phyloP scores from a whole-genome alignment of 1,139 yeast genomes.

The Blastobotrys elegans region DNA sequence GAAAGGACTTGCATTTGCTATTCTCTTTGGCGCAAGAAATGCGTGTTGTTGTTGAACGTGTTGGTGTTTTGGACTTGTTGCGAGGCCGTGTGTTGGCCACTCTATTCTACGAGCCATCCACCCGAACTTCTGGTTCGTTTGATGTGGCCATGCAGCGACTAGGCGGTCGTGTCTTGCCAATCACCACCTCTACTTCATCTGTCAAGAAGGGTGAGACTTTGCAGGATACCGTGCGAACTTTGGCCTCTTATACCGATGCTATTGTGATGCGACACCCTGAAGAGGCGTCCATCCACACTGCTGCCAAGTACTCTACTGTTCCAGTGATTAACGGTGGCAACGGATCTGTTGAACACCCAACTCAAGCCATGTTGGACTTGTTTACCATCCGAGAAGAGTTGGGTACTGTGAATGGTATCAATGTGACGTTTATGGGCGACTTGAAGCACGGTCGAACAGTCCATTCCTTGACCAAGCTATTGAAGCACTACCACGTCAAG shows the following conservation, averaged over 20 bases:
- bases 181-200: conserved; percentile 79
- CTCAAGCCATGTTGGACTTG: conserved; percentile 95
- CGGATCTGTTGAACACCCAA: conserved; percentile 96
- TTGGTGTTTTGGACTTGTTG: conserved; percentile 86
- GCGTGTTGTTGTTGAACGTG: conserved; percentile 95
- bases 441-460: conserved; percentile 98
- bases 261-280: conserved; percentile 95
- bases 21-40: conserved; percentile 98
- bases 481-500: conserved; percentile 89
- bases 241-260: conserved; percentile 96
- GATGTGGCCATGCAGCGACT: conserved; percentile 99
- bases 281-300: conserved; percentile 86
- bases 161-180: conserved; percentile 94
- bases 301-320: conserved; percentile 94
- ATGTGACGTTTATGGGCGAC: conserved; percentile 99
- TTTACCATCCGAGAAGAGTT: conserved; percentile 98
- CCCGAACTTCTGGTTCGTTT: conserved; percentile 93
- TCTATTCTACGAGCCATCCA: conserved; percentile 96
- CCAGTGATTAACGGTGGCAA: conserved; percentile 98
- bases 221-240: conserved; percentile 92
- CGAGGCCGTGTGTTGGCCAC: conserved; percentile 90
- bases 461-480: conserved; percentile 87
- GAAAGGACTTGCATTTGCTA: conserved; percentile 84
- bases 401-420: conserved; percentile 97
- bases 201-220: conserved; percentile 97